A percentile compares a stretch with the other conserved stretches of the same genome.
These are phyloP conservation scores for Solanum virginianum DNA, from an alignment of 257 asterid species.

Conservation along the genomic window DNA sequence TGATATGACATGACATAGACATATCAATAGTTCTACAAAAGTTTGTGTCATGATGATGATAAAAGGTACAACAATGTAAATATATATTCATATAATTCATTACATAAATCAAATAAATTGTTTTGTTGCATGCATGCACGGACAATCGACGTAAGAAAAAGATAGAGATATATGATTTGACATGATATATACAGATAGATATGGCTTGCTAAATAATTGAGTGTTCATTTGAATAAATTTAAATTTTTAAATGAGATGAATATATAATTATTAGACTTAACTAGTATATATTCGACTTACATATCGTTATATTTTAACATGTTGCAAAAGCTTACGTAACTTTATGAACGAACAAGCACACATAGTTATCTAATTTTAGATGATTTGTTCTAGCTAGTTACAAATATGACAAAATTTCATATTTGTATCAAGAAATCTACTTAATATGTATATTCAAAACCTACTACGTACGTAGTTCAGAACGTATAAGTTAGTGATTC, in stretches of 20 bases:
- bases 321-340: not conserved
- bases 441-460: too few relatives aligned
- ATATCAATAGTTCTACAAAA: not conserved
- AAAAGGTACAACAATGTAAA: not conserved
- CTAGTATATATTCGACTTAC: not conserved
- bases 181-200: not conserved
- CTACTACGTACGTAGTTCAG: not conserved
- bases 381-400: not conserved
- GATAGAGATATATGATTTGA: not conserved
- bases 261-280: not conserved
- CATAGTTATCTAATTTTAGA: not conserved
- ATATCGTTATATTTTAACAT: not conserved
- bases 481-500: accelerated
- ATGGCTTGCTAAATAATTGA: not conserved
- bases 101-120: not conserved
- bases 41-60: not conserved
- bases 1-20: not conserved
- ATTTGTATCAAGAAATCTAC: not conserved
- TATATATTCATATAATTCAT: not conserved
- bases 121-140: not conserved
- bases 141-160: not conserved
- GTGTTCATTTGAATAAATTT: accelerated
- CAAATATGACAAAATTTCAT: not conserved
- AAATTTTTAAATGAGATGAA: not conserved
- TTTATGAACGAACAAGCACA: not conserved